Base-by-base conservation (phyloP, 2,329 filamentous ascomycete species). In the Diaporthe ampelina region DNA sequence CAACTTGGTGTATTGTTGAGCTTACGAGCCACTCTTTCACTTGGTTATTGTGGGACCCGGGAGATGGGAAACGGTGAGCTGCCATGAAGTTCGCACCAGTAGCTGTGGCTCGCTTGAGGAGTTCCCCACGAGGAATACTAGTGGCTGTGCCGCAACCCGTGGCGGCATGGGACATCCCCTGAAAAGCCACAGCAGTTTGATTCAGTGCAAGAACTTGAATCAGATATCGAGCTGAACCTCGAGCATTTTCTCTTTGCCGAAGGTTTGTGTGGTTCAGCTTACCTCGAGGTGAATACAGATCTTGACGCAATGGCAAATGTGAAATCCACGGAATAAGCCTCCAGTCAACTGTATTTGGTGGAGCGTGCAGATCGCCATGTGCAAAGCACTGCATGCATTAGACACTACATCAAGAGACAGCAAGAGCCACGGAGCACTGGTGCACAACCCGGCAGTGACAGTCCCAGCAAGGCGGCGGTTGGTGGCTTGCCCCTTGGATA, bases 401-500 rank as follows among this genome's bases (percentile, higher is more conserved):
- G 10, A 37, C 40, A 7, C 40, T 19, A 43, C 40, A 43, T 19
- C 37, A 7, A 43, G 40, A 43, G 40, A 43, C 40, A 43, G 15
- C 19, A 5, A 43, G 29, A 32, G 29, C n/a, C n/a, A n/a, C n/a
- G n/a, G n/a, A n/a, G 29, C 17, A 17, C 2, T 15, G 45, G 21
- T 35, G 45, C 29, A 37, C 45, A 52, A 52, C 24, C 29, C 50
- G n/a, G 45, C 45, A 52, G 45, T 40, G 37, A 13, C 4, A 4
- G 26, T n/a, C 24, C 4, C 45, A 37, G 45, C 29, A 19, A 52
- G 8, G 13, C n/a, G 61, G 61, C 15, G 29, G 61, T 35, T 32
- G 61, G 61, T 67, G 61, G 45, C 45, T 68, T 68, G 17, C 63
- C 63, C 63, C 63, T 54, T 68, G 63, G 29, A 54, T 24, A 54